Conservation (phyloP, 805 yeast genomes). For the Suhomyces emberorum region DNA sequence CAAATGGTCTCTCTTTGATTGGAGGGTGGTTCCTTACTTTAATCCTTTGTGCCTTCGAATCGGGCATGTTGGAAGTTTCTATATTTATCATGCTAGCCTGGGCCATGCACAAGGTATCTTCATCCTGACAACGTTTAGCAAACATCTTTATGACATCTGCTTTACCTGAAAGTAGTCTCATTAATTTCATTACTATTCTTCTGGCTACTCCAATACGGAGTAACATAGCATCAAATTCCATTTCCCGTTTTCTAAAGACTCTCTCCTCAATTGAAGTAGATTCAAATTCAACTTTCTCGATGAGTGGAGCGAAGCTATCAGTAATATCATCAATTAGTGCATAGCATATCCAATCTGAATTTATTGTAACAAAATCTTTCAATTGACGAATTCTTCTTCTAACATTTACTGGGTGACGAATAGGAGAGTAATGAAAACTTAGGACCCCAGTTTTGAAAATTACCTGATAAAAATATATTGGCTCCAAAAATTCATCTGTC, state of each 20-base stretch:
- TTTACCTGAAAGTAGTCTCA: constrained; percentile 27
- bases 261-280: constrained; percentile 28
- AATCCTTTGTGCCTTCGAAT: neutral
- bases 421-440: constrained; percentile 27
- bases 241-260: constrained; percentile 21
- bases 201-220: constrained; percentile 25
- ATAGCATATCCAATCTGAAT: constrained; percentile 29
- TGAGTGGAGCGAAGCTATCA: constrained; percentile 30
- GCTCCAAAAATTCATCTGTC: constrained; percentile 29
- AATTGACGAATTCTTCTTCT: constrained; percentile 28
- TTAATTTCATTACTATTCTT: constrained; percentile 27
- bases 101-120: constrained; percentile 12
- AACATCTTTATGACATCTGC: constrained; percentile 30
- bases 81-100: constrained; percentile 4
- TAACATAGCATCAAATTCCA: constrained; percentile 23
- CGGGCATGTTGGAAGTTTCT: neutral
- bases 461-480: constrained; percentile 27
- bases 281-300: constrained; percentile 26
- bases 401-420: constrained; percentile 26
- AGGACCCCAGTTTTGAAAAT: constrained; percentile 27
- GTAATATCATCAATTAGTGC: constrained; percentile 31
- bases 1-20: constrained; percentile 7
- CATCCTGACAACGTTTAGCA: constrained; percentile 28
- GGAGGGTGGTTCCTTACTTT: constrained; percentile 4
- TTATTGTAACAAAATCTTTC: constrained; percentile 27